phyloP scores from a whole-genome alignment of 106 monocot species.

The Platanthera zijinensis region DNA sequence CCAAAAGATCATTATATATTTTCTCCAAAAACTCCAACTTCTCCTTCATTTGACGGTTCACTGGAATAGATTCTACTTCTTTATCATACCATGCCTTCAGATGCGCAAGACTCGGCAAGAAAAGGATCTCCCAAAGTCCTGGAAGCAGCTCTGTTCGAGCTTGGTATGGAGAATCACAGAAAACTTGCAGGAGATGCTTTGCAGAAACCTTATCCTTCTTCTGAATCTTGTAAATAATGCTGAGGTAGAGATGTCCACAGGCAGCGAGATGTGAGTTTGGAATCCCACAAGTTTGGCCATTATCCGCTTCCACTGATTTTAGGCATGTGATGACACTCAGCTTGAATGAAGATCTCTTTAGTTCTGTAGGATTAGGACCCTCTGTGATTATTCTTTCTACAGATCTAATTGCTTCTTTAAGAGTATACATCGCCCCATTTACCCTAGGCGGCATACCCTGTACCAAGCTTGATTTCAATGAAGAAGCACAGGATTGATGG shows the following conservation, averaged over 20 bases:
- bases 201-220: conserved; percentile 37
- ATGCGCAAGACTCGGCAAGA: conserved; percentile 35
- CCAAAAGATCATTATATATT: conserved; percentile 28
- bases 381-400: conserved; percentile 19
- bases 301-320: conserved; percentile 13
- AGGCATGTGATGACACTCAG: conserved; percentile 25
- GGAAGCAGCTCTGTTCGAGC: conserved; percentile 35
- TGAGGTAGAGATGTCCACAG: conserved; percentile 51
- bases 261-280: conserved; percentile 30
- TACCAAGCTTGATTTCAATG: conserved; percentile 9
- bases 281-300: conserved; percentile 16
- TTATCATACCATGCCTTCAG: conserved; percentile 38
- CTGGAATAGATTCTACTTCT: conserved; percentile 12
- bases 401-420: conserved; percentile 22
- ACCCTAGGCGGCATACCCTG: conserved; percentile 2
- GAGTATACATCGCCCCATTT: conserved; percentile 18
- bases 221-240: conserved; percentile 36
- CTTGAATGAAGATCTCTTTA: conserved; percentile 35
- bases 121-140: conserved; percentile 42
- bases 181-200: conserved; percentile 44
- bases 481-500: conserved; percentile 21
- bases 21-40: conserved; percentile 31
- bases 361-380: conserved; percentile 9
- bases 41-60: background rate
- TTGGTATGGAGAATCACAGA: conserved; percentile 29